phyloP scores from a whole-genome alignment of 148 eudicot genomes.

The Tetragonia tetragonoides region DNA sequence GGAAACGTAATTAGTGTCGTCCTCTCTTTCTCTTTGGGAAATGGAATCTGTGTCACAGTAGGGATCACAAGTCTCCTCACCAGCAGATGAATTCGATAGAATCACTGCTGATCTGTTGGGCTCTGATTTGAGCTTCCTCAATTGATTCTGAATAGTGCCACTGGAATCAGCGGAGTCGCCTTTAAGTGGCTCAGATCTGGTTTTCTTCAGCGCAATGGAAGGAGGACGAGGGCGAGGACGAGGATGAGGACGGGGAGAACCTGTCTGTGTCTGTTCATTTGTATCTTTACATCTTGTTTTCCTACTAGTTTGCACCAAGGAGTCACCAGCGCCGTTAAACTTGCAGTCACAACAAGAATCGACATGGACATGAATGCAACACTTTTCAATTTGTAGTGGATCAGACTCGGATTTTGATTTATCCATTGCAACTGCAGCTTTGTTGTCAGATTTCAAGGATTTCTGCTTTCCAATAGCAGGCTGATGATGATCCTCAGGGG shows the following conservation, averaged over 20 bases:
- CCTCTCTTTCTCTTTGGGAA: neutral
- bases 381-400: neutral
- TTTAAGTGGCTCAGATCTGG: constrained; percentile 29
- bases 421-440: neutral
- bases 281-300: neutral
- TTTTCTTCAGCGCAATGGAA: constrained; percentile 5
- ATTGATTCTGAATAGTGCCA: constrained; percentile 16
- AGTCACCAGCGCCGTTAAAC: neutral
- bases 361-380: neutral
- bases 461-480: neutral
- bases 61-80: neutral
- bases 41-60: neutral
- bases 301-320: neutral
- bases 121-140: constrained; percentile 40
- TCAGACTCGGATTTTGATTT: neutral
- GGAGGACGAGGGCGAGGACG: too few species aligned
- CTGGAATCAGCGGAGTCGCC: neutral
- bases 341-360: neutral
- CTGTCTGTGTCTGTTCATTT: neutral
- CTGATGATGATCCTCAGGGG: neutral
- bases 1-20: neutral
- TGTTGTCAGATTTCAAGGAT: neutral
- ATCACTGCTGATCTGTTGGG: neutral
- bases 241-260: neutral
- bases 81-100: neutral